These are phyloP conservation scores for Aspergillus amoenus DNA, from an alignment of 2,329 filamentous ascomycete species.

Conservation along the genomic window DNA sequence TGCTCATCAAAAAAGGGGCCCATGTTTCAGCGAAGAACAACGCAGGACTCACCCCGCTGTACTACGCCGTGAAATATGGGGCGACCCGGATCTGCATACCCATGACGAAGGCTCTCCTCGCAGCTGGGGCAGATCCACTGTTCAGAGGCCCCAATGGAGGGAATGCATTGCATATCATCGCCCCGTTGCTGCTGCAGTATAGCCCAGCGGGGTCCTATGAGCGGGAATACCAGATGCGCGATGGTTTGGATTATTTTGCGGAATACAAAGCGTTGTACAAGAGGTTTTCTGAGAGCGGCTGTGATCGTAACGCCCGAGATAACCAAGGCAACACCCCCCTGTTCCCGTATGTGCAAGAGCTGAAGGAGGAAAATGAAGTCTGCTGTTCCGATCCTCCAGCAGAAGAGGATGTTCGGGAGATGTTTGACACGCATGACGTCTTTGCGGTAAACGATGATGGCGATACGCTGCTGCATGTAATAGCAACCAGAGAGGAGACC, in stretches of 20 bases:
- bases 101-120: not conserved
- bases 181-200: not conserved
- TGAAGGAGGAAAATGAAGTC: not conserved
- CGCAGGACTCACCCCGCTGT: not conserved
- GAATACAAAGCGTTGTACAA: not conserved
- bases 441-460: slow-evolving; percentile 6
- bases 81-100: not conserved
- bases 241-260: not conserved
- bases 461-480: slow-evolving; percentile 9
- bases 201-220: not conserved
- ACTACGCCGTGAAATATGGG: not conserved
- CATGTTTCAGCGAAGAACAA: not conserved
- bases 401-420: not conserved
- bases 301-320: not conserved
- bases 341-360: slow-evolving; percentile 1
- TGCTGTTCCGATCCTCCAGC: not conserved
- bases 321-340: slow-evolving; percentile 8
- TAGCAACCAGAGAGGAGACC: not conserved
- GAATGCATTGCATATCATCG: slow-evolving; percentile 4
- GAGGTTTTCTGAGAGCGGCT: no score
- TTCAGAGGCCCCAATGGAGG: not conserved
- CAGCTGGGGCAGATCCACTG: not conserved
- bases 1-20: not conserved
- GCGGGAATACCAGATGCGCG: not conserved
- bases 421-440: slow-evolving; percentile 4